Base-by-base conservation (phyloP, 73 alveolate genomes). In the Tetrahymena malaccensis region DNA sequence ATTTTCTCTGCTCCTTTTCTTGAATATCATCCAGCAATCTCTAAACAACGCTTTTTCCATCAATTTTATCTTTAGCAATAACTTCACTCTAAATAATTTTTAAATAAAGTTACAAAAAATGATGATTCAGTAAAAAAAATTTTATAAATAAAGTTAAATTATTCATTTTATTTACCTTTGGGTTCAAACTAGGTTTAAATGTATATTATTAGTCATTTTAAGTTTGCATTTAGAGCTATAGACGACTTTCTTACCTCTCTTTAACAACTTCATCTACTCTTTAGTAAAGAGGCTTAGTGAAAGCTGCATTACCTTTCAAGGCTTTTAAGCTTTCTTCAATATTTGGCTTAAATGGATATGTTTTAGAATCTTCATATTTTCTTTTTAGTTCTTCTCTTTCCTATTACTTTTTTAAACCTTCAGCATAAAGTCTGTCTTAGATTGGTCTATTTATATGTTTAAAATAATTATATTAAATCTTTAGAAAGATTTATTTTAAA, bases 11-110 rank as follows among this genome's bases (percentile, higher is more conserved):
- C 27, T 85, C 56, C 85, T 95, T 95, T 34, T 43, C 50, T 31
- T 89, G 85, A 37, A 94, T 94, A 89, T 95, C 97, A 43, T 95
- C 97, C 95, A 95, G 38, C 94, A 95, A 95, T 85, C 97, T 89
- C 16, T 95, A 83, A 35, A 95, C 94, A 35, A 95, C 97, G 0
- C 95, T 84, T 43, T 95, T 95, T 21, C 85, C 85, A 22, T 85
- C 85, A 35, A 70, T 43, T 35, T 95, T 95, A 27, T 85, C 43
- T 44, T 95, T 94, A 12, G 97, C 97, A 40, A 95, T 95, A 4
- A 70, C 31, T 70, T 70, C 89, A 70, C 89, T 70, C 89, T 70
- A n/a, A 22, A 40, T 40, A 40, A 40, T 40, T 4, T 40, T 7
- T 40, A 40, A 40, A 40, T 40, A 35, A 35, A 35, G 43, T 6